A percentile compares a stretch with the other conserved stretches of the same genome.
Conservation (phyloP, 75 land plant species). For the Adiantum capillusveneris region DNA sequence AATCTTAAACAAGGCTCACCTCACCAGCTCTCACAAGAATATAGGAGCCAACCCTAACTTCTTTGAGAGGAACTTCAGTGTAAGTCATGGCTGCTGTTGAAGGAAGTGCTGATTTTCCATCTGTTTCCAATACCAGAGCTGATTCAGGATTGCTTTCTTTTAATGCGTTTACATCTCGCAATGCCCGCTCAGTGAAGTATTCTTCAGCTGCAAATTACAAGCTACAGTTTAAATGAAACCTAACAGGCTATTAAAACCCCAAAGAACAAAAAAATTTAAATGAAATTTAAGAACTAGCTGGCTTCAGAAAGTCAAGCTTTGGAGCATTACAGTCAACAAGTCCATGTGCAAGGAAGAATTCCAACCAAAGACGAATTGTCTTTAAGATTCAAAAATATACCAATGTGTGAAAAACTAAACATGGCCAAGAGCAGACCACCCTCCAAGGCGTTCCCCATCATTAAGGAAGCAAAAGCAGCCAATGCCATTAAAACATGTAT, state of each 20-base stretch:
- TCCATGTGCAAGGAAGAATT: no score
- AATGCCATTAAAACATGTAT: conserved; percentile 98
- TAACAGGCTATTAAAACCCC: no score
- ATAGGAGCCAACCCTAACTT: conserved; percentile 68
- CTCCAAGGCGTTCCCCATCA: conserved; percentile 95
- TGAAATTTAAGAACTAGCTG: no score
- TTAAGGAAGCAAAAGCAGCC: conserved; percentile 91
- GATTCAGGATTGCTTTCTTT: conserved; percentile 92
- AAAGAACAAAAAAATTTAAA: no score
- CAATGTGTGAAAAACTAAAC: conserved; percentile 97
- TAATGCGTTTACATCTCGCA: conserved; percentile 90
- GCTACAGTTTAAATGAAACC: not conserved
- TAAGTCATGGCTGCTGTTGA: conserved; percentile 47
- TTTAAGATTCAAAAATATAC: conserved; percentile 19
- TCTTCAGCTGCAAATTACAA: conserved; percentile 73
- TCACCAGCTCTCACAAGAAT: conserved; percentile 94
- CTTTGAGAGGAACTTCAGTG: conserved; percentile 58
- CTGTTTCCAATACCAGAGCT: conserved; percentile 66
- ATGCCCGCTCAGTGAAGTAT: conserved; percentile 76
- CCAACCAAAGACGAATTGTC: no score
- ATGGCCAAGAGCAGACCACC: conserved; percentile 95
- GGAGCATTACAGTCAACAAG: no score
- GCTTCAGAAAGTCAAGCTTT: no score
- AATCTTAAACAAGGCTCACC: conserved; percentile 52
- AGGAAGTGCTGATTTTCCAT: conserved; percentile 26